These are phyloP conservation scores for Aspergillus carbonarius DNA, from an alignment of 2,329 filamentous ascomycete genomes.

Conservation along the genomic window DNA sequence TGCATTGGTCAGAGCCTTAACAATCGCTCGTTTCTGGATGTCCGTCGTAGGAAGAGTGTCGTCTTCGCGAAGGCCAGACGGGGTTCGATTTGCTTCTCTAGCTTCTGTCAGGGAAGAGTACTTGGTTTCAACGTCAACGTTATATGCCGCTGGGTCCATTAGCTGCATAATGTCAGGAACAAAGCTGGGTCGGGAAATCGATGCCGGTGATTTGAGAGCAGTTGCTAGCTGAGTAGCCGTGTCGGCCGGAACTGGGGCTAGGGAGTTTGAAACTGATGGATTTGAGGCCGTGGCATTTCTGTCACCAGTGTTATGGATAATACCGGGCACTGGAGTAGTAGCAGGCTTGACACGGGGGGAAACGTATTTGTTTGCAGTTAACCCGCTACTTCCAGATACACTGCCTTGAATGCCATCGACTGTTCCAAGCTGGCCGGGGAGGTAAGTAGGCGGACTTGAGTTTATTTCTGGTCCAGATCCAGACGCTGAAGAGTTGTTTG, in stretches of 20 bases:
- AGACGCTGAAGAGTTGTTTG: neutral
- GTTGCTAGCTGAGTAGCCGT: neutral
- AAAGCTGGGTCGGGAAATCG: neutral
- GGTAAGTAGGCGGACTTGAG: neutral
- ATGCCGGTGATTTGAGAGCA: neutral
- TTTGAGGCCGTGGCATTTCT: too few relatives aligned
- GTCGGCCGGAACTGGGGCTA: neutral
- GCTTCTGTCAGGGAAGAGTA: conserved; percentile 24
- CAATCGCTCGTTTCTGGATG: conserved; percentile 24
- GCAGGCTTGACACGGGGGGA: neutral
- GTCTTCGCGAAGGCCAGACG: conserved; percentile 14
- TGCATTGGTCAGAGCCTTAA: conserved; percentile 31
- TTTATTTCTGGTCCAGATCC: neutral
- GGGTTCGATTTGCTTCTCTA: conserved; percentile 1
- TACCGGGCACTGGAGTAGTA: too few relatives aligned
- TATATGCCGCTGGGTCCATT: conserved; percentile 9
- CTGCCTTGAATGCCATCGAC: neutral
- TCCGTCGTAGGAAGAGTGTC: conserved; percentile 26
- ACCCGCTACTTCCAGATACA: neutral
- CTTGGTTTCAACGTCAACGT: conserved; percentile 9
- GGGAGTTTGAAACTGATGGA: neutral
- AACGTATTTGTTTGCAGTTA: neutral
- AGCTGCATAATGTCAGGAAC: neutral
- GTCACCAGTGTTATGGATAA: too few relatives aligned
- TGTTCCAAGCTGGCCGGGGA: neutral